A percentile compares a stretch with the other conserved stretches of the same genome.
phyloP scores from a whole-genome alignment of 805 yeast genomes.

The Cyberlindnera subsufficiens region DNA sequence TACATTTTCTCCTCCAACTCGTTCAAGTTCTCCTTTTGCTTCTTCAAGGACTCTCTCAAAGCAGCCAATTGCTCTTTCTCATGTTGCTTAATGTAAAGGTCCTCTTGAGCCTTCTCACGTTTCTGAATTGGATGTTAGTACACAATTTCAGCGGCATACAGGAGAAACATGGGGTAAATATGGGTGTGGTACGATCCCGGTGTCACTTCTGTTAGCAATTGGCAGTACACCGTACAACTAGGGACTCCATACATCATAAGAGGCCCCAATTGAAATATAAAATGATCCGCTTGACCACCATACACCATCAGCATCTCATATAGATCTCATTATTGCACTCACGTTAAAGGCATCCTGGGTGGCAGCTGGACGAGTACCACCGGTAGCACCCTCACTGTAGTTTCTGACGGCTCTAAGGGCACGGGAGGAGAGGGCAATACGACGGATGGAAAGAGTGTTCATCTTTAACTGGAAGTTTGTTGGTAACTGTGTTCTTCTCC shows the following conservation, averaged over 20 bases:
- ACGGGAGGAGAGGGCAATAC: conserved; percentile 29
- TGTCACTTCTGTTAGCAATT: no score
- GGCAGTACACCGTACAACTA: no score
- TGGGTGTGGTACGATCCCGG: no score
- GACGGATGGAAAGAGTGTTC: conserved; percentile 29
- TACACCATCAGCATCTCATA: no score
- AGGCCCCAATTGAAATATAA: no score
- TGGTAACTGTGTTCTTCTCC: background rate
- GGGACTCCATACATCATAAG: no score
- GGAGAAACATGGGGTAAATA: no score
- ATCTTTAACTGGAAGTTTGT: conserved; percentile 10
- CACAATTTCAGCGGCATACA: no score
- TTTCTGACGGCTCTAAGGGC: conserved; percentile 22
- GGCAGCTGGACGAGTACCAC: conserved; percentile 49
- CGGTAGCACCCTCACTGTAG: conserved; percentile 55
- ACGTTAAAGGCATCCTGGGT: conserved; percentile 56
- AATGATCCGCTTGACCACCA: no score
- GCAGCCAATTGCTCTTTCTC: conserved; percentile 82
- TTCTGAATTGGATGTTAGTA: conserved; percentile 34
- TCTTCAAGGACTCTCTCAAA: conserved; percentile 68
- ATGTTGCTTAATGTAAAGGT: conserved; percentile 76
- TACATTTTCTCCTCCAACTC: conserved; percentile 40
- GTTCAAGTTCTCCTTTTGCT: conserved; percentile 62
- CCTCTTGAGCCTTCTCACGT: conserved; percentile 92
- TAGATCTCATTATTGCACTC: conserved; percentile 19